Conservation (phyloP, 164 flowering plant genomes). For the Buxus sempervirens region DNA sequence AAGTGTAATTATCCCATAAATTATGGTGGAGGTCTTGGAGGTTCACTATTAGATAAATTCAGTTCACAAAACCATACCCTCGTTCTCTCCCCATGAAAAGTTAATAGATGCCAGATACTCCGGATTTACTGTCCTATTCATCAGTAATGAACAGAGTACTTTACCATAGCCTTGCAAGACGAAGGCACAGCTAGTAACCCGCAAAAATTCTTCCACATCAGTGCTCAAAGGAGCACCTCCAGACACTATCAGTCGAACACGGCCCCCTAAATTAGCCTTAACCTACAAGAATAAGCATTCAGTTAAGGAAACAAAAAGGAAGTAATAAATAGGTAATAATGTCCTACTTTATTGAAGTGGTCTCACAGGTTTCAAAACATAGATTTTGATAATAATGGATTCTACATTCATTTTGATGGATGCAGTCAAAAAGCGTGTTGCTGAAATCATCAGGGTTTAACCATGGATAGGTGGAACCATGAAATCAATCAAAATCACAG, state of each 20-base stretch:
- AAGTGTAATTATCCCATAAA: too few relatives aligned
- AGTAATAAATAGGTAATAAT: background rate
- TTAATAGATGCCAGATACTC: too few relatives aligned
- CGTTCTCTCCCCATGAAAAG: background rate
- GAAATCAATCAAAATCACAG: too few relatives aligned
- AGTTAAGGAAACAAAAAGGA: background rate
- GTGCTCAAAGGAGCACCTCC: slow-evolving; percentile 87
- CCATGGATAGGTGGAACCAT: background rate
- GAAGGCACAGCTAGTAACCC: slow-evolving; percentile 84
- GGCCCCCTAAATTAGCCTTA: slow-evolving; percentile 79
- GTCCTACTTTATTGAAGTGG: background rate
- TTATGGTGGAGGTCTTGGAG: background rate
- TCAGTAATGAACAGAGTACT: background rate
- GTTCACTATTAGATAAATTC: background rate
- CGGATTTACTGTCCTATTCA: background rate
- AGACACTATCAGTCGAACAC: slow-evolving; percentile 70
- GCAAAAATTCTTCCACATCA: slow-evolving; percentile 84
- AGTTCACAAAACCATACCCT: background rate
- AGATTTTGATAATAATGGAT: background rate
- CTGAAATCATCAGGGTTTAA: background rate
- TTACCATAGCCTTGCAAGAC: slow-evolving; percentile 91
- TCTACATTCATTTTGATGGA: background rate
- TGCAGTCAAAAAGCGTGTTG: background rate
- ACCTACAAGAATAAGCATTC: slow-evolving; percentile 34
- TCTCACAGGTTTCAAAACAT: background rate